These are phyloP conservation scores for Ceratocystis harringtonii DNA, from an alignment of 2,329 filamentous ascomycete genomes.

Conservation along the genomic window DNA sequence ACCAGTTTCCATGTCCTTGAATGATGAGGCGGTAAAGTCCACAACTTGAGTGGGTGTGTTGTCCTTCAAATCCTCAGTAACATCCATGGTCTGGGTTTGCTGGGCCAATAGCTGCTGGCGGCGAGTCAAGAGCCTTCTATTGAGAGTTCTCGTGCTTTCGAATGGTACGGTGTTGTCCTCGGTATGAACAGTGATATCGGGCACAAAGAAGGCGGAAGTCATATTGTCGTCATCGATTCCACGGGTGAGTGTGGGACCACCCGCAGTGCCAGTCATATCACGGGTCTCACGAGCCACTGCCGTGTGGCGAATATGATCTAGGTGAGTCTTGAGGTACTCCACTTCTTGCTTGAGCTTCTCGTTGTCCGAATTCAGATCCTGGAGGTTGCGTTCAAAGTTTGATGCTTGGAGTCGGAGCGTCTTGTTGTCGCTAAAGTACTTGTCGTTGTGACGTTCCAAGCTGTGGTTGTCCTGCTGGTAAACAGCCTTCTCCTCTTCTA, in stretches of 20 bases:
- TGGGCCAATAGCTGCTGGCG: conserved; percentile 46
- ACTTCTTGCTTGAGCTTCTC: conserved; percentile 34
- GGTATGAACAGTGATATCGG: conserved; percentile 40
- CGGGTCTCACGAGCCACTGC: conserved; percentile 27
- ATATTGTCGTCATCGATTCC: conserved; percentile 34
- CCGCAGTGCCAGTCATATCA: conserved; percentile 18
- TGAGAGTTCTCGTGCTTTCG: conserved; percentile 27
- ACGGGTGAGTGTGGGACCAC: conserved; percentile 17
- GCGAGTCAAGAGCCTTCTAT: conserved; percentile 21
- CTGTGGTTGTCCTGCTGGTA: conserved; percentile 38
- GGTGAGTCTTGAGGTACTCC: conserved; percentile 31
- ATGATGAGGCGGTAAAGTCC: conserved; percentile 23
- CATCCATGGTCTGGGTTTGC: conserved; percentile 93
- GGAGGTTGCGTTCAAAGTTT: conserved; percentile 32
- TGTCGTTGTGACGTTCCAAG: conserved; percentile 40
- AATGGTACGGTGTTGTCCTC: conserved; percentile 26
- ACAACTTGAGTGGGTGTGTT: conserved; percentile 21
- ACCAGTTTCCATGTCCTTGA: conserved; percentile 17
- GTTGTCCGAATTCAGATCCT: conserved; percentile 33
- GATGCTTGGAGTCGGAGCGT: conserved; percentile 34
- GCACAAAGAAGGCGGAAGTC: conserved; percentile 44
- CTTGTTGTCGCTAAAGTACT: conserved; percentile 40
- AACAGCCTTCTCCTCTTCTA: conserved; percentile 31
- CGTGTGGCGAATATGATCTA: conserved; percentile 29
- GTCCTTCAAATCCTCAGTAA: conserved; percentile 50